These are phyloP conservation scores for Chlorella sp. DNA, from an alignment of 139 green algal genomes.

Conservation along the genomic window DNA sequence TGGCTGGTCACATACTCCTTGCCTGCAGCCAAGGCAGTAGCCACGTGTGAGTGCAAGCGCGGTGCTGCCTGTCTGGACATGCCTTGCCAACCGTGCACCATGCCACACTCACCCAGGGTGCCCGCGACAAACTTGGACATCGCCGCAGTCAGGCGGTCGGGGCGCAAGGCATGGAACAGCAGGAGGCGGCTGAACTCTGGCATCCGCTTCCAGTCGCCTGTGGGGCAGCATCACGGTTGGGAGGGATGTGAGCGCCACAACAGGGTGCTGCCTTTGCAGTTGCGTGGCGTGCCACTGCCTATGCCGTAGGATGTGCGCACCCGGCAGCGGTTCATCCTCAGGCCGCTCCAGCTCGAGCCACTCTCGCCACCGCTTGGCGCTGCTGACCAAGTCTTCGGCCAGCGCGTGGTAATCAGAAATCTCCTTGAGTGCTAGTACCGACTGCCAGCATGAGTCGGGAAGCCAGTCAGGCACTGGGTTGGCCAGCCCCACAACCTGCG, in stretches of 20 bases:
- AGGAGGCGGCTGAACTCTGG: slow-evolving; percentile 85
- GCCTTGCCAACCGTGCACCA: too few species aligned
- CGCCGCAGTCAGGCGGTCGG: slow-evolving; percentile 86
- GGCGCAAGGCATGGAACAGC: slow-evolving; percentile 82
- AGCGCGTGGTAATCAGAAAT: slow-evolving; percentile 85
- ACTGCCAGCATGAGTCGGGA: slow-evolving; percentile 59
- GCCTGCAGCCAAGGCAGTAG: neutral
- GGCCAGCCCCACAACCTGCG: slow-evolving; percentile 64
- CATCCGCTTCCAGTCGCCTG: slow-evolving; percentile 92
- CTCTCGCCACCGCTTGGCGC: slow-evolving; percentile 89
- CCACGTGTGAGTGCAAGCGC: too few species aligned
- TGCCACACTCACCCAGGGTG: slow-evolving; percentile 67
- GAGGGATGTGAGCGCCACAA: neutral
- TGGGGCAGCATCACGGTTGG: too few species aligned
- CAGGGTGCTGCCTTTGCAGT: neutral
- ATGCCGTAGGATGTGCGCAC: neutral
- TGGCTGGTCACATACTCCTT: slow-evolving; percentile 66
- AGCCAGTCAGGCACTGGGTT: slow-evolving; percentile 90
- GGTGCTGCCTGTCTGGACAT: too few species aligned
- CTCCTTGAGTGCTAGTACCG: slow-evolving; percentile 72
- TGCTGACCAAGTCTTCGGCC: slow-evolving; percentile 84
- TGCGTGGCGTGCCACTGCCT: too few species aligned
- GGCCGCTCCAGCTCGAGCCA: slow-evolving; percentile 90
- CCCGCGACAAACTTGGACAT: slow-evolving; percentile 83
- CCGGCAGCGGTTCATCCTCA: slow-evolving; percentile 90